phyloP scores from a whole-genome alignment of 2,329 filamentous ascomycete species.

The Colletotrichum endophyticum region DNA sequence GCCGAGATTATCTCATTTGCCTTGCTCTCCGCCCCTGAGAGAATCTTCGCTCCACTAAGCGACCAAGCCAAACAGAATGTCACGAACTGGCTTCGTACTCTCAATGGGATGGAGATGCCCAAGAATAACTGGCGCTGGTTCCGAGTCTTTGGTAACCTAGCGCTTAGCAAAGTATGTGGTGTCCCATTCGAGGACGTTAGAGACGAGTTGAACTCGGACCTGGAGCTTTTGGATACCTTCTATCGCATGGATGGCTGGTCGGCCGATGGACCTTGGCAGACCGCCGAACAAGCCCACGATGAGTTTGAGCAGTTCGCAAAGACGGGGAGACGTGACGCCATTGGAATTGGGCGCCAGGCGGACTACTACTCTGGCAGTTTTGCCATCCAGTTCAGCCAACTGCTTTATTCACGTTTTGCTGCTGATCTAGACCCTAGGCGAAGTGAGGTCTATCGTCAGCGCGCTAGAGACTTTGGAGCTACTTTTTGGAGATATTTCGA shows the following conservation, averaged over 20 bases:
- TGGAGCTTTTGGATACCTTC: constrained; percentile 49
- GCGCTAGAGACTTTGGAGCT: constrained; percentile 44
- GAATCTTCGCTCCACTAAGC: constrained; percentile 34
- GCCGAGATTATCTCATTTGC: constrained; percentile 56
- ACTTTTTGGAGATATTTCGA: constrained; percentile 55
- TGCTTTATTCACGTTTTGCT: constrained; percentile 50
- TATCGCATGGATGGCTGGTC: constrained; percentile 52
- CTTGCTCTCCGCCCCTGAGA: constrained; percentile 45
- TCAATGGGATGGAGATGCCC: constrained; percentile 51
- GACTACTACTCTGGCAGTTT: constrained; percentile 62
- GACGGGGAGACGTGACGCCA: constrained; percentile 25
- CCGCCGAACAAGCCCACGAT: constrained; percentile 18
- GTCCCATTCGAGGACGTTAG: constrained; percentile 36
- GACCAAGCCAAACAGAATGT: constrained; percentile 38
- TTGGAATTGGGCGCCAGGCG: constrained; percentile 39
- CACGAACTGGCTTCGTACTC: constrained; percentile 41
- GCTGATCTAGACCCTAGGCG: constrained; percentile 43
- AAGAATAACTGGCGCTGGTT: constrained; percentile 59
- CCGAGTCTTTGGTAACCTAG: constrained; percentile 53
- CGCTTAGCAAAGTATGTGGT: constrained; percentile 45
- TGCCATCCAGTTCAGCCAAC: constrained; percentile 55
- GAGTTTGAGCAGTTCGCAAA: constrained; percentile 16
- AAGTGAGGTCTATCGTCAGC: constrained; percentile 37
- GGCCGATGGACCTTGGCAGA: constrained; percentile 48
- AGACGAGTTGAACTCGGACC: constrained; percentile 43